Conservation (phyloP, 306 rosid species). For the Acacia melanoxylon region DNA sequence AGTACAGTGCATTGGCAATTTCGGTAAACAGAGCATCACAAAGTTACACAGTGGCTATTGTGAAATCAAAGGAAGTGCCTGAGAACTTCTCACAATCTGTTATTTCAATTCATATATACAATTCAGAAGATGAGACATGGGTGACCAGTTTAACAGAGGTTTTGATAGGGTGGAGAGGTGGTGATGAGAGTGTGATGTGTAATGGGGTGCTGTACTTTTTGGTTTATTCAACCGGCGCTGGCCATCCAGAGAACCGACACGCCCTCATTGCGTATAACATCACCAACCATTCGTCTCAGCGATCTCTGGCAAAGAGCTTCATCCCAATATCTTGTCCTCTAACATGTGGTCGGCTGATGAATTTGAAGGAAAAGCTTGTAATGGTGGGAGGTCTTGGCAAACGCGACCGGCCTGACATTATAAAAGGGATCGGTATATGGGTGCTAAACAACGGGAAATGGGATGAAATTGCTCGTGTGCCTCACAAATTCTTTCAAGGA, state of each 20-base stretch:
- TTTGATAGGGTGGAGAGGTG: slow-evolving; percentile 93
- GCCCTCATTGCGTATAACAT: slow-evolving; percentile 68
- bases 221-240: slow-evolving; percentile 76
- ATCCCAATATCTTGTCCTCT: slow-evolving; percentile 80
- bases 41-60: slow-evolving; percentile 59
- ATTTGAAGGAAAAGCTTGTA: slow-evolving; percentile 83
- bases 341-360: slow-evolving; percentile 94
- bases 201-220: slow-evolving; percentile 77
- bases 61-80: slow-evolving; percentile 86
- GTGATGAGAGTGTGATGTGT: slow-evolving; percentile 88
- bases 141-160: slow-evolving; percentile 64
- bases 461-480: slow-evolving; percentile 87
- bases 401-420: slow-evolving; percentile 76
- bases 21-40: slow-evolving; percentile 58
- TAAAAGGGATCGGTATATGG: slow-evolving; percentile 97
- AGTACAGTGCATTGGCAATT: slow-evolving; percentile 81
- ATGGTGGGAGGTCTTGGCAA: slow-evolving; percentile 98
- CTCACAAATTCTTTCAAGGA: slow-evolving; percentile 91
- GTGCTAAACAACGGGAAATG: slow-evolving; percentile 68
- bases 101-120: slow-evolving; percentile 68
- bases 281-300: slow-evolving; percentile 43
- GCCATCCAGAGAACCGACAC: slow-evolving; percentile 62
- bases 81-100: slow-evolving; percentile 78
- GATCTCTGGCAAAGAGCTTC: slow-evolving; percentile 61
- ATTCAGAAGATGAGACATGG: slow-evolving; percentile 66